Conservation (phyloP, 2,329 filamentous ascomycete genomes). For the Trichoderma asperellum region DNA sequence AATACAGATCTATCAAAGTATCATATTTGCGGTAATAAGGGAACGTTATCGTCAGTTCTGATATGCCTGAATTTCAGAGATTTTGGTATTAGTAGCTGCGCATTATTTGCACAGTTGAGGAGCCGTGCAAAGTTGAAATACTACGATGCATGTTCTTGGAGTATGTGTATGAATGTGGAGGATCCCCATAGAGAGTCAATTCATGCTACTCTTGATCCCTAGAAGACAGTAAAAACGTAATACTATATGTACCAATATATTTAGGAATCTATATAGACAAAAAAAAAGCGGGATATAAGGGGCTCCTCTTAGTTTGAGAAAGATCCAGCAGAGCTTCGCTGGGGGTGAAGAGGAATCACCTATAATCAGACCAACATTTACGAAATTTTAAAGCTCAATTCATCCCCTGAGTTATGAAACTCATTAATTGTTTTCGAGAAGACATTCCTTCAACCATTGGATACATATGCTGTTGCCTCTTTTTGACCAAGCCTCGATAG, state of each 20-base stretch:
- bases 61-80: too few relatives aligned
- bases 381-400: not conserved
- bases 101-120: too few relatives aligned
- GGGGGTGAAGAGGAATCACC: not conserved
- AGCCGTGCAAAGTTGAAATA: too few relatives aligned
- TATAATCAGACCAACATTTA: not conserved
- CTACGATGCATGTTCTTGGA: too few relatives aligned
- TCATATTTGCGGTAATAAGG: not conserved
- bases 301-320: not conserved
- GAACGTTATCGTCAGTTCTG: not conserved
- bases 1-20: not conserved
- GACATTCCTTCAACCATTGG: not conserved
- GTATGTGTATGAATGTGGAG: too few relatives aligned
- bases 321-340: not conserved
- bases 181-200: not conserved
- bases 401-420: not conserved
- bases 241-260: not conserved
- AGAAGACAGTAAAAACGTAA: too few relatives aligned
- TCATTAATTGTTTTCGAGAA: not conserved
- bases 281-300: not conserved
- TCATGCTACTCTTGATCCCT: not conserved
- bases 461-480: not conserved
- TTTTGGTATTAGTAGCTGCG: too few relatives aligned
- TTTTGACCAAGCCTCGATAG: not conserved
- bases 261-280: not conserved